Evolutionary conservation across 208 protist species (phyloP).

Genomic region (Trypanosoma avium): DNA sequence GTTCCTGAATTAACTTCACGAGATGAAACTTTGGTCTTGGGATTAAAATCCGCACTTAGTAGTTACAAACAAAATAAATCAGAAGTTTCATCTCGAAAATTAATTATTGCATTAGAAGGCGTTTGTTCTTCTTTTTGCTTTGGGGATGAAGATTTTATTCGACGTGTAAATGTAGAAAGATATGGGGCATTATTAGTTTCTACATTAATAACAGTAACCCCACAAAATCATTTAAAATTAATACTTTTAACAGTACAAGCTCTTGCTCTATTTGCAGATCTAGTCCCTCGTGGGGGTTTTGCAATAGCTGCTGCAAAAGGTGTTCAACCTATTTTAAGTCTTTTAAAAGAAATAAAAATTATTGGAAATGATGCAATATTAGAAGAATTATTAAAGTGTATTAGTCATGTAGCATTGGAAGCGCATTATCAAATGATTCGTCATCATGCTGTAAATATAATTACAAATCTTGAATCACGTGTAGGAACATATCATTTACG

Average conservation of each 20-base stretch:
- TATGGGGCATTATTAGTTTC: constrained; percentile 19
- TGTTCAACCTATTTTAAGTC: constrained; percentile 17
- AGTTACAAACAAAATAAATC: not conserved
- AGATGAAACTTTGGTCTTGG: not conserved
- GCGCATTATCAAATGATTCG: constrained; percentile 34
- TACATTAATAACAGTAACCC: not conserved
- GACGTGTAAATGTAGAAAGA: constrained; percentile 6
- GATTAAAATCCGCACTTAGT: not conserved
- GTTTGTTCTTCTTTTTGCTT: constrained; percentile 36
- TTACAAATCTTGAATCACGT: constrained; percentile 39
- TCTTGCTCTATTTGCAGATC: constrained; percentile 56
- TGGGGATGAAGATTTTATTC: constrained; percentile 32
- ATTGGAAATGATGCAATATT: constrained; percentile 7
- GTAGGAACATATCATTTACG: constrained; percentile 46
- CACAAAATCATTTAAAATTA: not conserved
- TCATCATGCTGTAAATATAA: constrained; percentile 21
- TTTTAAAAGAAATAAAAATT: constrained; percentile 12
- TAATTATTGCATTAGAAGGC: constrained; percentile 14
- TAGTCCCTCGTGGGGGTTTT: constrained; percentile 48
- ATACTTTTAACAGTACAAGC: constrained; percentile 33
- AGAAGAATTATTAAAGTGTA: constrained; percentile 75
- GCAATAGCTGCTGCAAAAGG: constrained; percentile 34
- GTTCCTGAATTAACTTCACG: no score
- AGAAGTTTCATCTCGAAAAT: not conserved
- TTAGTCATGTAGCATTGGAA: constrained; percentile 41